phyloP scores from a whole-genome alignment of 257 asterid genomes.

The Gynochthodes officinalis region DNA sequence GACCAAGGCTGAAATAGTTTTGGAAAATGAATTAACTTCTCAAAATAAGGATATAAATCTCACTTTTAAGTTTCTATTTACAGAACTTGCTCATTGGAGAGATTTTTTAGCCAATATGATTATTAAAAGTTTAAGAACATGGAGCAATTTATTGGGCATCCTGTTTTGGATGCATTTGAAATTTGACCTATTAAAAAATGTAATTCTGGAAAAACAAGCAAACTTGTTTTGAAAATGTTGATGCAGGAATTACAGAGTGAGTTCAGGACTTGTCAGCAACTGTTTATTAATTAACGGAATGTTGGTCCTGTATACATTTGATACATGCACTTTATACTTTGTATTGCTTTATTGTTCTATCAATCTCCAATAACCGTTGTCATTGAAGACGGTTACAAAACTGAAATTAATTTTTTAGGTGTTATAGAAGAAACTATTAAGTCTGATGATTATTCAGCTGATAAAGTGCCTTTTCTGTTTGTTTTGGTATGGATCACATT shows the following conservation, averaged over 20 bases:
- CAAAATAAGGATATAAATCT: not conserved
- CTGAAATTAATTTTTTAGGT: not conserved
- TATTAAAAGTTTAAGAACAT: not conserved
- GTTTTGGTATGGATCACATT: not conserved
- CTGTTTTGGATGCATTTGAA: not conserved
- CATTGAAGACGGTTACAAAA: not conserved
- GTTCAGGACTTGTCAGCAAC: too few species aligned
- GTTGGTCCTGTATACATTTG: not conserved
- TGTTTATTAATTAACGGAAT: not conserved
- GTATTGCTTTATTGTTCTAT: not conserved
- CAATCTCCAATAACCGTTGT: not conserved
- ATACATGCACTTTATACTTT: not conserved
- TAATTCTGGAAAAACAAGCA: too few species aligned
- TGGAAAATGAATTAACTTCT: conserved; percentile 4
- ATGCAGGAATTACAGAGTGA: too few species aligned
- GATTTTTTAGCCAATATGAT: not conserved
- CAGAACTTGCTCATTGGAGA: not conserved
- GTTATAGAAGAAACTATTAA: not conserved
- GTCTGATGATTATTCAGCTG: not conserved
- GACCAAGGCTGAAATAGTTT: not conserved
- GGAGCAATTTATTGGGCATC: too few species aligned
- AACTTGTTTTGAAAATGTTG: too few species aligned
- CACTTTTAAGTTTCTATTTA: not conserved
- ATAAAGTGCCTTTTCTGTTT: not conserved
- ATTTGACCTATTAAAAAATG: not conserved